A percentile compares a stretch with the other conserved stretches of the same genome.
Evolutionary conservation across 2,329 filamentous ascomycete genomes (phyloP).

Genomic region (Microsporum ferrugineum): DNA sequence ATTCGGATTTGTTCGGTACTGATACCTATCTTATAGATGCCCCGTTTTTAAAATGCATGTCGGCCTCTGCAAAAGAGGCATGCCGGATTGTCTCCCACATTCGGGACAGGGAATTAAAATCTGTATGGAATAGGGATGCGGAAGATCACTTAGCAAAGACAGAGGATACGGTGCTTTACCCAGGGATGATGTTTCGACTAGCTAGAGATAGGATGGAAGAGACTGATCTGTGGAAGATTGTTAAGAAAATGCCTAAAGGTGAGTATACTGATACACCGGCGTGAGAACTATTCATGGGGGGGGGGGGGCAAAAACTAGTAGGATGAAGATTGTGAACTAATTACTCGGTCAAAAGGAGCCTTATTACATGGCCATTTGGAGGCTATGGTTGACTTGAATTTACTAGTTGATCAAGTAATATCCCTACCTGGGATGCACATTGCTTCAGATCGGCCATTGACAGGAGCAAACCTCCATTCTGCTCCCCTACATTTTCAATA

Average conservation of each 20-base stretch:
- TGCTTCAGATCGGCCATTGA: constrained; percentile 47
- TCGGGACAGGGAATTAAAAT: constrained; percentile 61
- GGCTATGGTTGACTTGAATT: constrained; percentile 81
- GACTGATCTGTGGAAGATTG: constrained; percentile 75
- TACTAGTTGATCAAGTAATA: constrained; percentile 61
- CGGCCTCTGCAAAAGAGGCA: constrained; percentile 65
- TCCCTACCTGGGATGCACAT: constrained; percentile 63
- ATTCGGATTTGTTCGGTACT: not conserved
- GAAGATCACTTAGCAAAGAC: constrained; percentile 57
- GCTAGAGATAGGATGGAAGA: constrained; percentile 73
- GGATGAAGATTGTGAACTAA: not conserved
- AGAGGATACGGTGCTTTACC: constrained; percentile 53
- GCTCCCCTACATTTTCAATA: constrained; percentile 53
- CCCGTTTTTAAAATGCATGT: constrained; percentile 44
- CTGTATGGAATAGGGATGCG: constrained; percentile 63
- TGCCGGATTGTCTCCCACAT: constrained; percentile 70
- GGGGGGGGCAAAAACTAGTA: not conserved
- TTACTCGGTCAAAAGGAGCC: constrained; percentile 25
- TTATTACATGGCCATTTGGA: constrained; percentile 80
- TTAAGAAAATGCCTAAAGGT: constrained; percentile 85
- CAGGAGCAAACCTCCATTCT: constrained; percentile 42
- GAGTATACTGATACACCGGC: constrained; percentile 17
- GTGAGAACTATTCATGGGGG: not conserved
- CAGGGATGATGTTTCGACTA: constrained; percentile 85
- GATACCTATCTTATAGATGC: constrained; percentile 15